These are phyloP conservation scores for Cylindrodendrum hubeiense DNA, from an alignment of 2,329 filamentous ascomycete species.

Conservation along the genomic window DNA sequence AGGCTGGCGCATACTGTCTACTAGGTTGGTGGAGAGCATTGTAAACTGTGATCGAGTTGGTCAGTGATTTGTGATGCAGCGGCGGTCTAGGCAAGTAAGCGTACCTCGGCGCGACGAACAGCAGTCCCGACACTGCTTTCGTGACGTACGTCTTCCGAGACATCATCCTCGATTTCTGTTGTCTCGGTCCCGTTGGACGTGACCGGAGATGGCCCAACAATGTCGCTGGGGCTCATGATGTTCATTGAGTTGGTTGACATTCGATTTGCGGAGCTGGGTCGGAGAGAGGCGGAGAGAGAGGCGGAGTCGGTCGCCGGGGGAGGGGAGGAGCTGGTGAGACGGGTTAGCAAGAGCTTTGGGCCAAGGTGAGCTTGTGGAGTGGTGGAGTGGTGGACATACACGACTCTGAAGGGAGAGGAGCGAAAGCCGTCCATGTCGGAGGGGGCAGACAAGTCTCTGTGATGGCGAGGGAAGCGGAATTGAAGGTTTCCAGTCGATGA, in stretches of 20 bases:
- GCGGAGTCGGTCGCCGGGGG: conserved; percentile 56
- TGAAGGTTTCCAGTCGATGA: conserved; percentile 68
- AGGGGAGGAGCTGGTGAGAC: conserved; percentile 49
- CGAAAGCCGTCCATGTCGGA: conserved; percentile 63
- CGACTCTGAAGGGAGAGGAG: conserved; percentile 62
- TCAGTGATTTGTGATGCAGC: neutral
- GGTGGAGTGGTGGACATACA: conserved; percentile 56
- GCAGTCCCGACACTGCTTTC: conserved; percentile 31
- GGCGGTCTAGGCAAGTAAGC: conserved; percentile 13
- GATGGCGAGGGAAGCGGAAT: conserved; percentile 57
- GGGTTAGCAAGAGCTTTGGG: conserved; percentile 24
- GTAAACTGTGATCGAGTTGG: conserved; percentile 53
- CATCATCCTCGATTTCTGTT: conserved; percentile 87
- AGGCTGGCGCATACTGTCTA: conserved; percentile 68
- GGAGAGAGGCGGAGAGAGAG: conserved; percentile 64
- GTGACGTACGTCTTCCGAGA: conserved; percentile 68
- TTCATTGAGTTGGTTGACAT: conserved; percentile 64
- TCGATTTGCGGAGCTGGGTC: conserved; percentile 63
- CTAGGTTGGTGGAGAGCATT: conserved; percentile 68
- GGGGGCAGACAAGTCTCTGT: conserved; percentile 66
- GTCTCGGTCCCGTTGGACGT: conserved; percentile 87
- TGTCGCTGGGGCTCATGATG: conserved; percentile 73
- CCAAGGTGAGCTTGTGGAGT: neutral
- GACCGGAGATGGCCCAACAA: conserved; percentile 85
- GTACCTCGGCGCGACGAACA: conserved; percentile 48